Evolutionary conservation across 495 filamentous ascomycete species (phyloP).

Genomic region (Talaromyces thailandensis): DNA sequence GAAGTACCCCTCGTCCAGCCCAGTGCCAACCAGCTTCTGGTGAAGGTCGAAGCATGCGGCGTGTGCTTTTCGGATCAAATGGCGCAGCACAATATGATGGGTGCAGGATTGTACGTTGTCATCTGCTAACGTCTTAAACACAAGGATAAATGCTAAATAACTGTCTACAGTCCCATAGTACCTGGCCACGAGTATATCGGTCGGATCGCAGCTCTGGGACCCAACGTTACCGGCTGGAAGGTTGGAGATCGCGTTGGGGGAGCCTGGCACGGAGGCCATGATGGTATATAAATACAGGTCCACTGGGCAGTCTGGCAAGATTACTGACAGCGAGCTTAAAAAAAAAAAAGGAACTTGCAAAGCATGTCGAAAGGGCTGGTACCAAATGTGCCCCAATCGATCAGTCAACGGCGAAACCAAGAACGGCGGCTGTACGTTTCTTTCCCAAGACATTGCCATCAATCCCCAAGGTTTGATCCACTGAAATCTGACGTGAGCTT

Average conservation of each 20-base stretch:
- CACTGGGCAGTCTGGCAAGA: too few relatives aligned
- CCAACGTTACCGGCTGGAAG: conserved; percentile 31
- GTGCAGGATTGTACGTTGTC: conserved; percentile 24
- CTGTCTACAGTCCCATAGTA: conserved; percentile 31
- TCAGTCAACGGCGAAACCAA: conserved; percentile 42
- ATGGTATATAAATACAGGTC: too few relatives aligned
- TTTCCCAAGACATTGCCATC: neutral
- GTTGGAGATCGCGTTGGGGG: conserved; percentile 44
- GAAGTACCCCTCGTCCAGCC: conserved; percentile 35
- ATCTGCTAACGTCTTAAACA: neutral
- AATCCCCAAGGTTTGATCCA: too few relatives aligned
- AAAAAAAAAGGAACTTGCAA: conserved; percentile 36
- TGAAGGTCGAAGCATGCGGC: conserved; percentile 45
- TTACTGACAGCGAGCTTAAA: neutral
- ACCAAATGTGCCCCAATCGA: conserved; percentile 44
- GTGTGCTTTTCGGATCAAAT: conserved; percentile 40
- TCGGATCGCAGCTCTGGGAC: conserved; percentile 39
- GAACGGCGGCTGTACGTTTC: conserved; percentile 37
- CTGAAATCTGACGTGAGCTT: too few relatives aligned
- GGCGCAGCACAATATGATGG: conserved; percentile 25
- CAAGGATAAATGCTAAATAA: too few relatives aligned
- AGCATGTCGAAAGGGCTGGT: conserved; percentile 37
- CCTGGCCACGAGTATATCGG: conserved; percentile 49
- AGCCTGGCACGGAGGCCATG: conserved; percentile 47
- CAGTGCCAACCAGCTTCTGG: conserved; percentile 34